Conservation (phyloP, 108 stramenopile species). For the Craspedostauros australis region DNA sequence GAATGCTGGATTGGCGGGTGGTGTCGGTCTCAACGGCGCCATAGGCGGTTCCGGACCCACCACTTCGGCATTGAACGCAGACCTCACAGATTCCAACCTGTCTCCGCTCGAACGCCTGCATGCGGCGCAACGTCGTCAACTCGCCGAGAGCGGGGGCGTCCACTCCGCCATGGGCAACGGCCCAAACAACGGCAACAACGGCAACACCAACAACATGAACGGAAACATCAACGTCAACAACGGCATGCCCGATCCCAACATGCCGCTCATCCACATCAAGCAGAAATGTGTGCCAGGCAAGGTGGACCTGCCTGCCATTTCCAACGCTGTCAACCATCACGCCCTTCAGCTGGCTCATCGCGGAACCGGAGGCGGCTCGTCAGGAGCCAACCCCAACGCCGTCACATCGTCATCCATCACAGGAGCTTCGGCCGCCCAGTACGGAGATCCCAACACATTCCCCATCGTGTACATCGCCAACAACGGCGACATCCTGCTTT, state of each 20-base stretch:
- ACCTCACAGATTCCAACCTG: constrained; percentile 20
- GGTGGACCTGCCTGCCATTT: constrained; percentile 59
- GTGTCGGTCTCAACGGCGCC: constrained; percentile 9
- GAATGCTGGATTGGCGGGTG: constrained; percentile 22
- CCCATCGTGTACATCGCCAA: constrained; percentile 64
- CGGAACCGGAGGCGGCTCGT: constrained; percentile 21
- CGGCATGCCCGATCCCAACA: neutral
- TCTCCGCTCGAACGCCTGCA: constrained; percentile 63
- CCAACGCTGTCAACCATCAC: constrained; percentile 54
- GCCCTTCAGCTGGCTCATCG: constrained; percentile 79
- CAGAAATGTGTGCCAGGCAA: constrained; percentile 68
- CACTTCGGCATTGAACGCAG: constrained; percentile 9
- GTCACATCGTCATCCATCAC: neutral
- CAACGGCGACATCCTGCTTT: constrained; percentile 66
- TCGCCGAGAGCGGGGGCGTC: constrained; percentile 49
- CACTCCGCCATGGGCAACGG: constrained; percentile 1
- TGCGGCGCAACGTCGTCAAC: constrained; percentile 58
- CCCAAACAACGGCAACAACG: neutral
- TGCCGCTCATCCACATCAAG: constrained; percentile 53
- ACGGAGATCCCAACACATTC: constrained; percentile 68
- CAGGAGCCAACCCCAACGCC: constrained; percentile 1
- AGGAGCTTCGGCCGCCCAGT: constrained; percentile 15
- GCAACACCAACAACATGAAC: constrained; percentile 2
- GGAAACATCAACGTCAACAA: constrained; percentile 23
- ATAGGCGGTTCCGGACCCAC: neutral